Evolutionary conservation across 345 rosid genomes (phyloP), one percentile per base, ranked within the genome.

Genomic region (Clarkia xantiana): DNA sequence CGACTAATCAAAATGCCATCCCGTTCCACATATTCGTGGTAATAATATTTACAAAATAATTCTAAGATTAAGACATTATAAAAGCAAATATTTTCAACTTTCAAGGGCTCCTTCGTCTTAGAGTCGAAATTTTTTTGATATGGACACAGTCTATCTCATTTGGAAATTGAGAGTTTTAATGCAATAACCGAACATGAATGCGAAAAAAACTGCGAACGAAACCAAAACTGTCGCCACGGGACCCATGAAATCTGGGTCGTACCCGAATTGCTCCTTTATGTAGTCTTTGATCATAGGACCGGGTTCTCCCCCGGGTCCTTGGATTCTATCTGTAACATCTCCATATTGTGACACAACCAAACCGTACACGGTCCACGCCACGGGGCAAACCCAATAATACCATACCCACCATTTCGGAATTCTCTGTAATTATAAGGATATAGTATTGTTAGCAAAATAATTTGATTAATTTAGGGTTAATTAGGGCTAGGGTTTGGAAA

Each of bases 401-500:
- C 97, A 90, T 4, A 79, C 49, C 91, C 97, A 90, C 91, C 91
- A 86, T 60, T 71, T 77, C 1, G 88, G 97, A 42, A 86, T 86
- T 60, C 44, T 87, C 81, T 82, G 75, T 29, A 43, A 50, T 1
- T 19, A 14, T 39, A 39, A 11, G 54, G 12, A 0, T 12, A 0
- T 12, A 15, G 1, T 18, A 25, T 6, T 34, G 49, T 22, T 47
- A 15, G 20, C 17, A 9, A 39, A 10, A 39, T 23, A 9, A 2
- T 13, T 12, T 17, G 12, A 11, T 9, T 18, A 49, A 1, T 10
- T 22, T 23, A 13, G 6, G 22, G 8, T 18, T 15, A 1, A 12
- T 22, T 23, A 13, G 6, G 22, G 8, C 14, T 15, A 9, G 22
- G 50, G 56, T 53, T 49, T 58, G 0, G 62, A 58, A 58, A 36